phyloP scores from a whole-genome alignment of 2,329 filamentous ascomycete species.

The Endoconidiophora polonica region DNA sequence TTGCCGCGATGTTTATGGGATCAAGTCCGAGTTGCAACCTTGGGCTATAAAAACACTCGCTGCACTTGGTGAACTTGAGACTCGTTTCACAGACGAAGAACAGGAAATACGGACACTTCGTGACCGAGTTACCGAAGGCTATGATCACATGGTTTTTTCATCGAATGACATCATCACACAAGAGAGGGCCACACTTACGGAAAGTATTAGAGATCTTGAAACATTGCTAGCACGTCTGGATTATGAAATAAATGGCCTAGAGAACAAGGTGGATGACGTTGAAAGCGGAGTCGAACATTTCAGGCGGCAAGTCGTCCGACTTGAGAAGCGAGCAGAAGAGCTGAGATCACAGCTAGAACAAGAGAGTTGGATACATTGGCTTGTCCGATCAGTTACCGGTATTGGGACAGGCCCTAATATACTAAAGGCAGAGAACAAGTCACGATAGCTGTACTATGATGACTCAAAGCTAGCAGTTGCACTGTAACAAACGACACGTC shows the following conservation, averaged over 20 bases:
- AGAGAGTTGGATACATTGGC: constrained; percentile 48
- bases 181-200: constrained; percentile 51
- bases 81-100: constrained; percentile 43
- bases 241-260: constrained; percentile 74
- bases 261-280: constrained; percentile 68
- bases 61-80: constrained; percentile 41
- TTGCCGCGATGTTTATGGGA: constrained; percentile 32
- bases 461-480: not conserved
- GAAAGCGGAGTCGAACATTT: constrained; percentile 70
- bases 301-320: constrained; percentile 57
- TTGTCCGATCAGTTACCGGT: constrained; percentile 42
- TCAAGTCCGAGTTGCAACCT: constrained; percentile 36
- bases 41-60: constrained; percentile 46
- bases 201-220: constrained; percentile 64
- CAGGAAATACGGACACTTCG: constrained; percentile 52
- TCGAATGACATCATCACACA: constrained; percentile 53
- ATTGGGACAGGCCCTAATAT: constrained; percentile 45
- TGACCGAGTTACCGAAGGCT: constrained; percentile 51
- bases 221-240: constrained; percentile 70
- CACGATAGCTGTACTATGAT: not conserved
- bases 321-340: constrained; percentile 47
- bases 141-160: constrained; percentile 48
- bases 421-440: constrained; percentile 17
- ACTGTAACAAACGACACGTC: not conserved
- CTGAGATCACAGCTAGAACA: constrained; percentile 46